Conservation (phyloP, 2,329 filamentous ascomycete genomes). For the Simplicillium aogashimaense region DNA sequence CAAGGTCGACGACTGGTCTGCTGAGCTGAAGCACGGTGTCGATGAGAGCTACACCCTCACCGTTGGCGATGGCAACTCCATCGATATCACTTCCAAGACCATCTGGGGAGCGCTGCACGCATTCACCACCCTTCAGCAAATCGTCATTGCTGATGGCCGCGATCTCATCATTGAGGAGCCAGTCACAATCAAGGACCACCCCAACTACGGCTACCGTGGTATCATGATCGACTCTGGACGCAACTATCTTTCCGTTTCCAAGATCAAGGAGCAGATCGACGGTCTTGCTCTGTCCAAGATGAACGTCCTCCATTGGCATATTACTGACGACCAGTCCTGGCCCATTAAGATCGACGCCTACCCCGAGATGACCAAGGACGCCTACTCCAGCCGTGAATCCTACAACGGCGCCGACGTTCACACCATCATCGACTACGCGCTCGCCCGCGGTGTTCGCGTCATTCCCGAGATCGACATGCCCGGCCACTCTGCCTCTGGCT, state of each 20-base stretch:
- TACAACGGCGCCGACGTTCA: slow-evolving; percentile 32
- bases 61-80: slow-evolving; percentile 21
- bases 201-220: slow-evolving; percentile 42
- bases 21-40: slow-evolving; percentile 42
- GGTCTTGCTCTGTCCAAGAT: slow-evolving; percentile 46
- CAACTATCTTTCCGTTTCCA: slow-evolving; percentile 40
- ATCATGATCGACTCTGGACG: slow-evolving; percentile 45
- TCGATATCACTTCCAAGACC: slow-evolving; percentile 37
- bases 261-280: slow-evolving; percentile 44
- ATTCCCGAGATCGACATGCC: slow-evolving; percentile 56
- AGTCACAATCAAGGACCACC: slow-evolving; percentile 37
- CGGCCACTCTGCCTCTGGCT: slow-evolving; percentile 44
- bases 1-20: slow-evolving; percentile 30
- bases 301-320: slow-evolving; percentile 48
- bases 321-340: slow-evolving; percentile 47
- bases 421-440: slow-evolving; percentile 36
- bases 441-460: slow-evolving; percentile 46
- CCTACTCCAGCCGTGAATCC: slow-evolving; percentile 37
- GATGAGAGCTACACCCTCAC: slow-evolving; percentile 47
- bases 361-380: slow-evolving; percentile 41
- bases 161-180: slow-evolving; percentile 41
- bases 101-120: slow-evolving; percentile 45
- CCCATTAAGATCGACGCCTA: slow-evolving; percentile 36
- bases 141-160: slow-evolving; percentile 36
- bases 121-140: slow-evolving; percentile 46